These are phyloP conservation scores for Rubia yunnanensis DNA, from an alignment of 257 asterid genomes.

Conservation along the genomic window DNA sequence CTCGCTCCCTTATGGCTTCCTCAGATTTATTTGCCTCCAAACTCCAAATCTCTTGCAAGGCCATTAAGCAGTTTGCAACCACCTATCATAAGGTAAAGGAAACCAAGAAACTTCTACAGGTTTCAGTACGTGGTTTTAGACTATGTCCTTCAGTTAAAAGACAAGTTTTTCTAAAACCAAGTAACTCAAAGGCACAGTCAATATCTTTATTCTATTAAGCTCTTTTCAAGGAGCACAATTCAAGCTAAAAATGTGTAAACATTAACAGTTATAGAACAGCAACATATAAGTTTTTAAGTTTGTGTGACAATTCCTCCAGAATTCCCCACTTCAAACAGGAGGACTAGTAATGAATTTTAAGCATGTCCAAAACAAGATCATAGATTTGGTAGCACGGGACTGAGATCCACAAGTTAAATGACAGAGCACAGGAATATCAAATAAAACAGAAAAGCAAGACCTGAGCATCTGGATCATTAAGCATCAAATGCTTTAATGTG, in stretches of 20 bases:
- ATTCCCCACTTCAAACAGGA: neutral
- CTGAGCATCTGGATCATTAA: constrained; percentile 90
- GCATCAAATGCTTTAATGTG: constrained; percentile 82
- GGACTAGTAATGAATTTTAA: neutral
- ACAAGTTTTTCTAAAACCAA: neutral
- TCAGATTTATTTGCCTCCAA: constrained; percentile 85
- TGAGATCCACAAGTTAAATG: neutral
- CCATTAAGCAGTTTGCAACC: constrained; percentile 79
- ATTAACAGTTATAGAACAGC: neutral
- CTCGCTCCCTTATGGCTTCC: constrained; percentile 86
- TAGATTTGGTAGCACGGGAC: neutral
- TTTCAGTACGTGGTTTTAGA: neutral
- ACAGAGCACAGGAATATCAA: neutral
- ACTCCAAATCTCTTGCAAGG: constrained; percentile 95
- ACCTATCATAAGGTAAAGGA: constrained; percentile 40
- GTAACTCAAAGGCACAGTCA: neutral
- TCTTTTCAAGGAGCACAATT: neutral
- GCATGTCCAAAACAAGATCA: neutral
- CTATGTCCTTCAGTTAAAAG: neutral
- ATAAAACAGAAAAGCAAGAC: constrained; percentile 26
- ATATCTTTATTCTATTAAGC: neutral
- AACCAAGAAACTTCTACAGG: neutral
- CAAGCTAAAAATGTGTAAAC: neutral
- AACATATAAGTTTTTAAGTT: neutral
- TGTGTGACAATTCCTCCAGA: neutral